Base-by-base conservation (phyloP, 169 alveolate genomes). In the Plasmodium gonderi region DNA sequence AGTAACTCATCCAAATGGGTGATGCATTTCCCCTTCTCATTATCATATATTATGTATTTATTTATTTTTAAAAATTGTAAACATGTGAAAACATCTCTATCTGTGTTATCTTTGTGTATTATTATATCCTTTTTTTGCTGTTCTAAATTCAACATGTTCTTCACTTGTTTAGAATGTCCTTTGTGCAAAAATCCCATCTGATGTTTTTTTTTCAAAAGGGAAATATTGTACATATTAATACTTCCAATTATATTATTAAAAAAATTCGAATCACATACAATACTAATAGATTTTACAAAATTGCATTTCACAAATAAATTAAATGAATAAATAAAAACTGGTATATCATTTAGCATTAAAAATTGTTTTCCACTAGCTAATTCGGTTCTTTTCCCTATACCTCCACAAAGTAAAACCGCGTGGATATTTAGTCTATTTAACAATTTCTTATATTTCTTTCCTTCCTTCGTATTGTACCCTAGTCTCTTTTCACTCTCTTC, bases 401-500 rank as follows among this genome's bases (percentile, higher is more conserved):
- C 92, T 47, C 92, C 92, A 60, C 92, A 85, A 49, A 85, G 47
- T 17, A 85, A 85, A n/a, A 85, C 45, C n/a, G 92, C 40, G 65
- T 85, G 92, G 7, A 85, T 74, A 42, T 85, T 72, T 85, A 42
- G 60, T 38, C 42, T 74, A 2, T 85, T 31, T 76, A 85, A 36
- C 44, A n/a, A 72, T 42, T 85, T 26, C 40, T 85, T 81, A 85
- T 85, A 85, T 47, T 49, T 72, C 42, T 12, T 85, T 51, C 23
- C 14, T 7, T 85, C 80, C 14, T 42, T 31, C 12, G 12, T 54
- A 36, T 79, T 5, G 44, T 54, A 23, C 9, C 17, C 2, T 8
- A 20, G 9, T 23, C 20, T 81, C 45, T n/a, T 81, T 6, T 11
- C 6, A 17, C 0, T 8, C 23, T 67, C 42, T 20, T 81, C 33